Conservation (phyloP, 2,329 filamentous ascomycete genomes). For the Ramularia collo-cygni region DNA sequence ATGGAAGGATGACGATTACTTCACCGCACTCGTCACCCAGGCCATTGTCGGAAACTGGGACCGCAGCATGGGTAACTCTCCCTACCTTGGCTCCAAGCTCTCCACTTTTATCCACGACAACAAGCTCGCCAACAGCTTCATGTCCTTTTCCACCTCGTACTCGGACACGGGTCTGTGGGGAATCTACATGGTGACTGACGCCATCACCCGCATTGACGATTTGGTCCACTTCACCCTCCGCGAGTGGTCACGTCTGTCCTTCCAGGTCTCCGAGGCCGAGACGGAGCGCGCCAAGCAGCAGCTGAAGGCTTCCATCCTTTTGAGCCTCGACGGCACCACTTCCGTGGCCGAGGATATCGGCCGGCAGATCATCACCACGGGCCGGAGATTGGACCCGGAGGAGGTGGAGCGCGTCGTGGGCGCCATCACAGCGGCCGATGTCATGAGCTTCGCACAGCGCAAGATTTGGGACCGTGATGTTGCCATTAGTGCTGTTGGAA, state of each 20-base stretch:
- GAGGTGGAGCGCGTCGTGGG: conserved; percentile 93
- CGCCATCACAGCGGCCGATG: conserved; percentile 85
- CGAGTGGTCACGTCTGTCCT: conserved; percentile 93
- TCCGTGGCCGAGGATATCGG: conserved; percentile 97
- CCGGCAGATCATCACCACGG: conserved; percentile 95
- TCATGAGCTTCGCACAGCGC: conserved; percentile 91
- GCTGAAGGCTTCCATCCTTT: conserved; percentile 95
- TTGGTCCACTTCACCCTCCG: conserved; percentile 97
- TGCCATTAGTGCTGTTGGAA: conserved; percentile 85
- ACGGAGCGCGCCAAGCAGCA: conserved; percentile 98
- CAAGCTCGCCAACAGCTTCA: conserved; percentile 98
- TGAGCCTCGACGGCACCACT: conserved; percentile 95
- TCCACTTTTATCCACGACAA: conserved; percentile 91
- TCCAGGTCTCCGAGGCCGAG: conserved; percentile 81
- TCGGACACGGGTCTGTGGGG: conserved; percentile 99
- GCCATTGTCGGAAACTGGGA: conserved; percentile 99
- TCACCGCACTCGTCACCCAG: conserved; percentile 93
- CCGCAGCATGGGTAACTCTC: conserved; percentile 94
- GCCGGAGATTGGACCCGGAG: conserved; percentile 79
- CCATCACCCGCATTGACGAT: conserved; percentile 81
- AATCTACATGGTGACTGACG: conserved; percentile 95
- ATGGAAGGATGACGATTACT: conserved; percentile 99
- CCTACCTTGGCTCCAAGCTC: conserved; percentile 97
- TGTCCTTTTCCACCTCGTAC: conserved; percentile 99
- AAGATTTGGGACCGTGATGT: conserved; percentile 98